A percentile compares a stretch with the other conserved stretches of the same genome.
Evolutionary conservation across 805 yeast species (phyloP).

Genomic region (Ogataea wickerhamii): DNA sequence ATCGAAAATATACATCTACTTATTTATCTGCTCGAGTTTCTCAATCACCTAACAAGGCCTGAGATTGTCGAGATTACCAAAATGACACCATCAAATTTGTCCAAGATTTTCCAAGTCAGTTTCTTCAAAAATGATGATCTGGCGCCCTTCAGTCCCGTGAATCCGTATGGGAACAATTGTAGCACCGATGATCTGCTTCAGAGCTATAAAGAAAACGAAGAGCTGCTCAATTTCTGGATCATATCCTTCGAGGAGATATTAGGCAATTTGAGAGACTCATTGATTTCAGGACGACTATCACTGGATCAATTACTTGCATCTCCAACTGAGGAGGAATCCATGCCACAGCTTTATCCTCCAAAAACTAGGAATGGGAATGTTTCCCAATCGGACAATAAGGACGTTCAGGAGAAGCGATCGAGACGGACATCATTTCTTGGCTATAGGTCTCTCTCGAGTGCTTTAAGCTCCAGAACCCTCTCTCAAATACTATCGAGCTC

Average conservation of each 20-base stretch:
- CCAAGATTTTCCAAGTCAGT: slow-evolving; percentile 38
- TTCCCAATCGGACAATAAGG: slow-evolving; percentile 4
- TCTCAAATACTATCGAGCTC: slow-evolving; percentile 12
- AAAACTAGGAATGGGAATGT: slow-evolving; percentile 14
- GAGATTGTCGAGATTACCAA: slow-evolving; percentile 29
- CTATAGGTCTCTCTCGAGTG: slow-evolving; percentile 25
- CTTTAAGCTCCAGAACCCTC: slow-evolving; percentile 18
- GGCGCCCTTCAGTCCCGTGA: slow-evolving; percentile 16
- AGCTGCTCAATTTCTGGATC: slow-evolving; percentile 27
- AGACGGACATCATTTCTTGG: slow-evolving; percentile 28
- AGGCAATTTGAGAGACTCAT: slow-evolving; percentile 8
- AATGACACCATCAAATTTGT: slow-evolving; percentile 35
- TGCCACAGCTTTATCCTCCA: slow-evolving; percentile 7
- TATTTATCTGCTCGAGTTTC: slow-evolving; percentile 28
- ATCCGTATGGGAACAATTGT: slow-evolving; percentile 10
- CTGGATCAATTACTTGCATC: slow-evolving; percentile 14
- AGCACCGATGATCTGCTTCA: slow-evolving; percentile 28
- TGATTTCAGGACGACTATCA: slow-evolving; percentile 5
- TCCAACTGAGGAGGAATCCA: slow-evolving; percentile 18
- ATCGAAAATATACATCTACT: slow-evolving; percentile 31
- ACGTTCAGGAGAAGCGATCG: slow-evolving; percentile 15
- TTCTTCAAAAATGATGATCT: slow-evolving; percentile 34
- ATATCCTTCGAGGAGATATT: slow-evolving; percentile 16
- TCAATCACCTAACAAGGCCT: slow-evolving; percentile 23
- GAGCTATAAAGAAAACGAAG: slow-evolving; percentile 29